phyloP scores from a whole-genome alignment of 768 basidiomycete genomes.

The Paxillus ammoniavirescens region DNA sequence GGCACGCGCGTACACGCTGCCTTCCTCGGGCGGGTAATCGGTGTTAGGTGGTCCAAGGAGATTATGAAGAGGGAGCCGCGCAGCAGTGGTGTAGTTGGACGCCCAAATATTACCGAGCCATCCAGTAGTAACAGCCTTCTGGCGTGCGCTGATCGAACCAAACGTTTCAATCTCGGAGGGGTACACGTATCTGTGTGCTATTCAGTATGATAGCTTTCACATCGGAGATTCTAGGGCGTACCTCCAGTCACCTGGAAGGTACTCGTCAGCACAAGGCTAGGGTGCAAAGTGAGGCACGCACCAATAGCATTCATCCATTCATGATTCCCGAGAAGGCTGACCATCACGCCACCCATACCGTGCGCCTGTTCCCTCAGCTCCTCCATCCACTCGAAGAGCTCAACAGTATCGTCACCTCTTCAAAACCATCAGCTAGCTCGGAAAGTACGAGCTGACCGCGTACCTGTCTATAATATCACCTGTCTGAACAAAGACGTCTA shows the following conservation, averaged over 20 bases:
- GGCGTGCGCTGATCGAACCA: conserved; percentile 66
- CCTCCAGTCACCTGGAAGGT: conserved; percentile 78
- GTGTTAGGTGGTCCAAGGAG: conserved; percentile 67
- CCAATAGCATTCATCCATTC: conserved; percentile 94
- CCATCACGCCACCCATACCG: conserved; percentile 63
- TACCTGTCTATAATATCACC: conserved; percentile 95
- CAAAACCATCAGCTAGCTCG: conserved; percentile 9
- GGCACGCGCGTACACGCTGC: conserved; percentile 30
- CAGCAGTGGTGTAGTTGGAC: conserved; percentile 77
- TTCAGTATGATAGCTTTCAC: conserved; percentile 2
- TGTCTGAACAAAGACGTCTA: conserved; percentile 90
- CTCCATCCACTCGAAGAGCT: conserved; percentile 84
- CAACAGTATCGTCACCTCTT: conserved; percentile 89
- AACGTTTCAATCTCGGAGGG: conserved; percentile 81
- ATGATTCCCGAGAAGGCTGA: conserved; percentile 89
- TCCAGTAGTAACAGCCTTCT: conserved; percentile 72
- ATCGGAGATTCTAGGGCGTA: conserved; percentile 27
- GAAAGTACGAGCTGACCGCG: conserved; percentile 12
- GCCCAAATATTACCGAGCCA: conserved; percentile 83
- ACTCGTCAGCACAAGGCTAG: conserved; percentile 6
- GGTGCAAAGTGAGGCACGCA: conserved; percentile 24
- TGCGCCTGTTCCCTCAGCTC: conserved; percentile 72
- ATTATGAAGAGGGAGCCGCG: conserved; percentile 78
- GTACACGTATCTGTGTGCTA: conserved; percentile 70
- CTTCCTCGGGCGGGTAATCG: conserved; percentile 45